phyloP scores from a whole-genome alignment of 768 basidiomycete species.

The Leucocoprinus sp. region DNA sequence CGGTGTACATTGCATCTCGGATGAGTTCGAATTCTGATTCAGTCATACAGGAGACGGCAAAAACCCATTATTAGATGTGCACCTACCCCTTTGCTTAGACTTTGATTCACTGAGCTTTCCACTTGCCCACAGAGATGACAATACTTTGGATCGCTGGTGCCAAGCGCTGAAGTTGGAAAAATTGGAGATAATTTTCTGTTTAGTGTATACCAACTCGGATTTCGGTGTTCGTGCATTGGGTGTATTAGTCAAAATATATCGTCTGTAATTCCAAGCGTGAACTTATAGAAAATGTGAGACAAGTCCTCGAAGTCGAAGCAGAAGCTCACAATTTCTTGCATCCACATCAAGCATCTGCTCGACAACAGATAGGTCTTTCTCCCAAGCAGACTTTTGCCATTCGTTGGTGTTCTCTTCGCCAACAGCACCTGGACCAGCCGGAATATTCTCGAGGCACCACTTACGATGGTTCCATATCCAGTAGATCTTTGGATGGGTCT shows the following conservation, averaged over 20 bases:
- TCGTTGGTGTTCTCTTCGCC: conserved; percentile 36
- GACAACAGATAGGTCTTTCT: conserved; percentile 75
- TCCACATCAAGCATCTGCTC: conserved; percentile 92
- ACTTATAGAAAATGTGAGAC: conserved; percentile 40
- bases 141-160: conserved; percentile 91
- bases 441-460: conserved; percentile 90
- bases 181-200: conserved; percentile 83
- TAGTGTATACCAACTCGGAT: conserved; percentile 81
- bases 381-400: conserved; percentile 84
- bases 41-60: conserved; percentile 1
- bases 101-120: conserved; percentile 43
- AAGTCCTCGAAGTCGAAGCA: conserved; percentile 2
- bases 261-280: conserved; percentile 90
- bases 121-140: conserved; percentile 55
- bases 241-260: conserved; percentile 73
- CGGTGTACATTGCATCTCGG: conserved; percentile 91
- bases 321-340: conserved; percentile 78
- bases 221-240: conserved; percentile 45
- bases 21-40: conserved; percentile 89
- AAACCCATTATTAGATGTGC: neutral
- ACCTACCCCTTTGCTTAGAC: conserved; percentile 63
- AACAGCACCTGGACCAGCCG: conserved; percentile 52
- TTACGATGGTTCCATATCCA: conserved; percentile 98
- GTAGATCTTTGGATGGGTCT: conserved; percentile 89
- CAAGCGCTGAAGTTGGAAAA: conserved; percentile 99